A percentile compares a stretch with the other conserved stretches of the same genome.
Conservation (phyloP, 176 grass and related monocot genomes). For the Chrysopogon serrulatus region DNA sequence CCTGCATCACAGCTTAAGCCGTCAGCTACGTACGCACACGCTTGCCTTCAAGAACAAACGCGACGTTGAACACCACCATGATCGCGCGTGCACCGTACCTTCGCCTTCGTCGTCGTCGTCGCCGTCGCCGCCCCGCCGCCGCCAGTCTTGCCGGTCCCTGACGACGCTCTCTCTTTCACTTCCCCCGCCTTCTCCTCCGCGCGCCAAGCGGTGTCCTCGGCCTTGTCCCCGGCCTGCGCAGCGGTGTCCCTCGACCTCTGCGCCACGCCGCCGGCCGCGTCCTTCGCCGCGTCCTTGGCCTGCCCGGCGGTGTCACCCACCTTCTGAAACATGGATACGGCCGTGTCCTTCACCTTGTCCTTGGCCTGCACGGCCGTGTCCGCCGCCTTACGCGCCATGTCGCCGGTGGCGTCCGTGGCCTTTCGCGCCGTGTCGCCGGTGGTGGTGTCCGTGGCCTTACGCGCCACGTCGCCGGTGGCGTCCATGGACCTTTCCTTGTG, state of each 20-base stretch:
- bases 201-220: neutral
- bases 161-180: neutral
- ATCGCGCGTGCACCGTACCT: constrained; percentile 9
- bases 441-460: neutral
- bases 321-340: constrained; percentile 25
- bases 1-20: constrained; percentile 21
- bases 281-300: constrained; percentile 27
- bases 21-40: constrained; percentile 9
- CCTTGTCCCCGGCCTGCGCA: neutral
- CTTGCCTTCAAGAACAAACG: neutral
- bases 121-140: neutral
- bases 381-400: neutral
- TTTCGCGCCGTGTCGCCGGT: neutral
- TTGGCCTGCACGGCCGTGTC: neutral
- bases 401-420: constrained; percentile 5
- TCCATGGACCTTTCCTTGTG: neutral
- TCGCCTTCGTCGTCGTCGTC: neutral
- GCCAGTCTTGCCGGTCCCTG: neutral
- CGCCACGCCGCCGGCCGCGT: constrained; percentile 11
- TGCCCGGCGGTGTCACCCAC: constrained; percentile 8
- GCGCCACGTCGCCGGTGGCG: neutral
- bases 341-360: constrained; percentile 23
- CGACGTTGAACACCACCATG: neutral
- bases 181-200: neutral
- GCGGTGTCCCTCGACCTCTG: constrained; percentile 16